Conservation (phyloP, 768 basidiomycete species). For the Boletus edulis region DNA sequence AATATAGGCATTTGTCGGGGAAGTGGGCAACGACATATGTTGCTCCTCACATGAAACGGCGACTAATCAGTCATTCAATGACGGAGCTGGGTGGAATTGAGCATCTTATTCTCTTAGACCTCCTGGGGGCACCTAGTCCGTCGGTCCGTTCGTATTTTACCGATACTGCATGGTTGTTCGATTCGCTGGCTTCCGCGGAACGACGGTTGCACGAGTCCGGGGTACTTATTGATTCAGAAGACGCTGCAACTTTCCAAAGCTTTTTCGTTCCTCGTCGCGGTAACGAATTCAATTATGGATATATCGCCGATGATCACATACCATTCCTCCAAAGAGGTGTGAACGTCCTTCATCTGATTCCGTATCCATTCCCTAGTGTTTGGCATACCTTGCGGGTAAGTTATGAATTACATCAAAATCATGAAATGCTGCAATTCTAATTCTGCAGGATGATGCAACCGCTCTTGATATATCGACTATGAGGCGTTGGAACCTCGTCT, state of each 20-base stretch:
- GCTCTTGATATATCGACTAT: constrained; percentile 84
- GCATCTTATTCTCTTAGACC: constrained; percentile 89
- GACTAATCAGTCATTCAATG: constrained; percentile 48
- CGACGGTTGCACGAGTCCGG: constrained; percentile 62
- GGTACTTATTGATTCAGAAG: constrained; percentile 50
- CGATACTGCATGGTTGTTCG: constrained; percentile 93
- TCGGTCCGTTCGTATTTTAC: constrained; percentile 76
- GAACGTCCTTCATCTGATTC: constrained; percentile 84
- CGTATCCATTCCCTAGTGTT: constrained; percentile 83
- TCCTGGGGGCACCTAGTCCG: constrained; percentile 79
- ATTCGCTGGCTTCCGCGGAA: constrained; percentile 73
- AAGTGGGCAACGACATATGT: constrained; percentile 77
- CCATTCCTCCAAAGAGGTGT: constrained; percentile 87
- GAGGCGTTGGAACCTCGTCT: constrained; percentile 84
- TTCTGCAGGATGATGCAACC: constrained; percentile 80
- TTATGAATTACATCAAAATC: constrained; percentile 2
- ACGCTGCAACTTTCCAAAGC: constrained; percentile 46
- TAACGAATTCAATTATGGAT: constrained; percentile 42
- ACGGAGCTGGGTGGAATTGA: constrained; percentile 80
- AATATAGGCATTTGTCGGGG: constrained; percentile 76
- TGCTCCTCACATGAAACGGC: constrained; percentile 56
- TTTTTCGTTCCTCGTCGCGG: constrained; percentile 60
- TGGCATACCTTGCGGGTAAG: constrained; percentile 82
- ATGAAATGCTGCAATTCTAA: background rate
- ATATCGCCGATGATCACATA: constrained; percentile 90